Base-by-base conservation (phyloP, 345 rosid species). In the Moricandia arvensis region DNA sequence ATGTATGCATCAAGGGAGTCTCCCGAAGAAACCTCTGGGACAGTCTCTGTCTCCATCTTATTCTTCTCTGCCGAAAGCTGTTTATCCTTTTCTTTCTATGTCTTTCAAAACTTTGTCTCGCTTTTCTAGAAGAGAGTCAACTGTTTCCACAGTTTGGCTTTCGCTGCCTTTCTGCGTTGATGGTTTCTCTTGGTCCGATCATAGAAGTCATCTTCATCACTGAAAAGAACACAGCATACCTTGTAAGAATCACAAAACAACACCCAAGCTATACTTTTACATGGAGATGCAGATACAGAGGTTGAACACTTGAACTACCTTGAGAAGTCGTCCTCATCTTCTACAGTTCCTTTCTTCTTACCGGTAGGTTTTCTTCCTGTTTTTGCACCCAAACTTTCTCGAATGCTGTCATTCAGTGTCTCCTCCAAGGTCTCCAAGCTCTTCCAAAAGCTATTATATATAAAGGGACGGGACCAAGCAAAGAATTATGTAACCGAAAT, bases 361-460 rank as follows among this genome's bases (percentile, higher is more conserved):
- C 87, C 71, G 6, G 13, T 57, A 64, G 87, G 75, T 72, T 57
- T 76, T 66, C 34, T 86, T 71, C 97, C 94, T 72, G 80, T 71
- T 71, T 85, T 91, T 10, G 97, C 96, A 18, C 99, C 97, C 15
- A 95, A 66, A 80, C 99, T 95, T 87, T 95, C 98, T 62, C 82
- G 85, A 74, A 95, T 95, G 79, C 98, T 92, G 63, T 92, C 98
- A 79, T 95, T 92, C 59, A 92, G 68, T 4, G 99, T 92, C 85
- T 92, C 99, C 79, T 95, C 99, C 85, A 95, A 85, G 87, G 83
- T 92, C 82, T 95, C 99, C 99, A 75, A 95, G 88, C 76, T 95
- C 99, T 85, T 95, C 99, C 80, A 89, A 59, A 66, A 95, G 72
- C 99, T 95, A 82, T 57, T 57, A 74, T 64, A 63, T 29, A 66